Percentiles rank a stretch among this genome's conserved stretches.
Evolutionary conservation across 2,329 filamentous ascomycete species (phyloP).

Genomic region (Ophiostoma montium): DNA sequence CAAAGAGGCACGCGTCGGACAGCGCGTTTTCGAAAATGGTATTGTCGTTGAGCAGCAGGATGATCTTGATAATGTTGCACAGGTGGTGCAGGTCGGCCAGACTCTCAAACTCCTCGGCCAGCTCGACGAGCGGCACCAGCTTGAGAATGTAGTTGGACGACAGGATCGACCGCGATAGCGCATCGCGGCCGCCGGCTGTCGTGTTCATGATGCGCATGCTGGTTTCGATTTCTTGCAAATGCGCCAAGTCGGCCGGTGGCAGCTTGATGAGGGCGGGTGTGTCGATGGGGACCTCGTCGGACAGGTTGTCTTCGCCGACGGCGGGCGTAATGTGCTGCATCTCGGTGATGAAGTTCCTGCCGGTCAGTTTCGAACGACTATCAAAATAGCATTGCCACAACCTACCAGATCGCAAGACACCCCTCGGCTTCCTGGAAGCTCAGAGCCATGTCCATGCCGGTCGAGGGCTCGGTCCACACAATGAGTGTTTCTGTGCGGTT

Average conservation of each 20-base stretch:
- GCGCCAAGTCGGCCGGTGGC: conserved; percentile 66
- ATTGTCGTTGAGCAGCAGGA: conserved; percentile 90
- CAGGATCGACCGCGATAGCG: conserved; percentile 75
- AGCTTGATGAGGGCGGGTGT: conserved; percentile 56
- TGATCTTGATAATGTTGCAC: conserved; percentile 95
- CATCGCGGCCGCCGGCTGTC: conserved; percentile 65
- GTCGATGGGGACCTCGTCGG: conserved; percentile 73
- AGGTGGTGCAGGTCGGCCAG: conserved; percentile 74
- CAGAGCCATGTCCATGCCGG: conserved; percentile 87
- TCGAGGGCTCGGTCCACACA: conserved; percentile 82
- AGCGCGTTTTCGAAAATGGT: conserved; percentile 90
- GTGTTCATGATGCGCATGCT: conserved; percentile 67
- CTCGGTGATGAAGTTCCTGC: conserved; percentile 79
- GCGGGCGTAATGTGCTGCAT: conserved; percentile 57
- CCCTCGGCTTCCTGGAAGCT: conserved; percentile 97
- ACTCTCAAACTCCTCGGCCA: conserved; percentile 85
- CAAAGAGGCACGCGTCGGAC: conserved; percentile 74
- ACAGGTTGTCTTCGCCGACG: conserved; percentile 64
- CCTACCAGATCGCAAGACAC: conserved; percentile 79
- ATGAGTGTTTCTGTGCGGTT: conserved; percentile 72
- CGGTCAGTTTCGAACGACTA: too few species aligned
- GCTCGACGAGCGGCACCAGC: conserved; percentile 70
- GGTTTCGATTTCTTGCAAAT: conserved; percentile 71
- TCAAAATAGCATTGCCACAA: background rate
- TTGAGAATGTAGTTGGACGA: conserved; percentile 76